Base-by-base conservation (phyloP, 345 rosid species). In the Euclidium syriacum region DNA sequence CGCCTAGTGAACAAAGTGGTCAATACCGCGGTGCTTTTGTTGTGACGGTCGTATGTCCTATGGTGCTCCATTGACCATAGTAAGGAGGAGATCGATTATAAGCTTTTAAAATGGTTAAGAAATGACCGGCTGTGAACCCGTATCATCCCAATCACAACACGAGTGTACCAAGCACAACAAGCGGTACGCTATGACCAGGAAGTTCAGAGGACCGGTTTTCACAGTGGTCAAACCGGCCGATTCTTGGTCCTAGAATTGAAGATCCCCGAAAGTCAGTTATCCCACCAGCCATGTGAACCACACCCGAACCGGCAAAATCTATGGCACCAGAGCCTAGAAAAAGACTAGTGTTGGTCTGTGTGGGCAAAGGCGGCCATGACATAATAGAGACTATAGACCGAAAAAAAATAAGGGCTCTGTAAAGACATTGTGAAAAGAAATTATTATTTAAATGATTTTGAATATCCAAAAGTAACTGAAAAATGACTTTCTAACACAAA, bases 41-140 rank as follows among this genome's bases (percentile, higher is more conserved):
- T 0, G 85, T 85, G 35, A 85, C 85, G 1, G 85, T 85, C 4
- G 88, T 82, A 49, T 87, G 46, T 1, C 91, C 91, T 1, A 85
- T 30, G 0, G 77, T 85, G 40, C 82, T 82, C 91, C 91, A 85
- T 50, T 85, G 88, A 6, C 91, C 91, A 26, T 79, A 79, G 44
- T 71, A 79, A 47, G 54, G 32, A 5, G 67, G 16, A 2, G 29
- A 29, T n/a, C n/a, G n/a, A 3, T 63, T 19, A 35, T 79, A 82
- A 1, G 44, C 4, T 5, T 49, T 63, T 10, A 77, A 16, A 33
- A 82, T 82, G n/a, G 9, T 70, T 68, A 3, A 35, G 39, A 23
- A 82, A 80, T 0, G 84, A n/a, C 84, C 87, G 9, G 84, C 82
- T 70, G 79, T 85, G 39, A 85, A 82, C 17, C 88, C 88, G 18